These are phyloP conservation scores for Colletotrichum australisinense DNA, from an alignment of 2,329 filamentous ascomycete species.

Conservation along the genomic window DNA sequence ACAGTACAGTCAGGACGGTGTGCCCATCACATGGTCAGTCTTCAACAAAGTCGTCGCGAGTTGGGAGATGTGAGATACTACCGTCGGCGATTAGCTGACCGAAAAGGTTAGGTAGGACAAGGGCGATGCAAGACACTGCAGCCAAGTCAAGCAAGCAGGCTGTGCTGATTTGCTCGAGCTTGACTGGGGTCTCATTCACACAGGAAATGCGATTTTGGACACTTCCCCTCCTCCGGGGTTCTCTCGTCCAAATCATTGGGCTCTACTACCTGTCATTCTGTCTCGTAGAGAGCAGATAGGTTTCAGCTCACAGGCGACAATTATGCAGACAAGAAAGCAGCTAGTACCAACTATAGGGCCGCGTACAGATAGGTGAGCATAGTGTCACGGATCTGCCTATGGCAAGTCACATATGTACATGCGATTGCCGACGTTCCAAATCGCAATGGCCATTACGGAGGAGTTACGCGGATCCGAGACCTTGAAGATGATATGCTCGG, in stretches of 20 bases:
- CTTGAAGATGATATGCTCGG: constrained; percentile 10
- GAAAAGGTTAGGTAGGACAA: constrained; percentile 35
- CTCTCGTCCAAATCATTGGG: constrained; percentile 26
- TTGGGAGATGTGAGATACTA: not conserved
- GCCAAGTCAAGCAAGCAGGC: constrained; percentile 30
- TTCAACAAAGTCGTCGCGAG: constrained; percentile 9
- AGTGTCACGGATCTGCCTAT: constrained; percentile 45
- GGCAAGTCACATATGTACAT: constrained; percentile 44
- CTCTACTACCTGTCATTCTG: constrained; percentile 3
- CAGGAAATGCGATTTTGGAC: not conserved
- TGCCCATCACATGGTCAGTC: constrained; percentile 13
- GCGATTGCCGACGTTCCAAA: constrained; percentile 42
- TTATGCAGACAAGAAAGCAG: not conserved
- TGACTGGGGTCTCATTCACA: not conserved
- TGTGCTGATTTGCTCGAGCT: constrained; percentile 19
- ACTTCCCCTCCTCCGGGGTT: not conserved
- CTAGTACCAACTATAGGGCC: not conserved
- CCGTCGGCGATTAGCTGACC: constrained; percentile 19
- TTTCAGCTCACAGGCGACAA: constrained; percentile 19
- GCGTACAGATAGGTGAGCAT: not conserved
- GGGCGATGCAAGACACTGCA: constrained; percentile 36
- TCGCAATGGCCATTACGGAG: constrained; percentile 18
- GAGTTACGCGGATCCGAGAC: constrained; percentile 23
- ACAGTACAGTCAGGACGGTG: not conserved
- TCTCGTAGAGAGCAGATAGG: not conserved